Evolutionary conservation across 345 rosid species (phyloP).

Genomic region (Crucihimalaya himalaica): DNA sequence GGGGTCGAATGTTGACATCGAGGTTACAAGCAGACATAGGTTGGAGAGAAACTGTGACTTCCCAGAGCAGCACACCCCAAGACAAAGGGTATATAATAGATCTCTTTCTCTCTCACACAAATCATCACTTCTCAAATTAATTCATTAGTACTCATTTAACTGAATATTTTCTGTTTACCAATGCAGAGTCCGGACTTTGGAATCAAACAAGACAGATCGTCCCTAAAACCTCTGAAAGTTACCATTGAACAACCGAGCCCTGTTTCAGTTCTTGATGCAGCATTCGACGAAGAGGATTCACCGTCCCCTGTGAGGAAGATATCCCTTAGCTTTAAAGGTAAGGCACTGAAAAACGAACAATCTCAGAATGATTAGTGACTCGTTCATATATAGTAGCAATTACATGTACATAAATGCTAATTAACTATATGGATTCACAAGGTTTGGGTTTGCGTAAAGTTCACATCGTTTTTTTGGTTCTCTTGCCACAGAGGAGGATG

Average conservation of each 20-base stretch:
- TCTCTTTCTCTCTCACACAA: slow-evolving; percentile 4
- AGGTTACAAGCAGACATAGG: slow-evolving; percentile 62
- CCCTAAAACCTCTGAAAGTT: slow-evolving; percentile 39
- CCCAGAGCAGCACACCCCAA: slow-evolving; percentile 41
- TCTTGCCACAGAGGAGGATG: slow-evolving; percentile 54
- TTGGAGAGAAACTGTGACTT: slow-evolving; percentile 41
- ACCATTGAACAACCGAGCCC: slow-evolving; percentile 89
- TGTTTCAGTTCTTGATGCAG: slow-evolving; percentile 82
- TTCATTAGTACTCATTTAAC: slow-evolving; percentile 18
- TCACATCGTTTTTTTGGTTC: slow-evolving; percentile 11
- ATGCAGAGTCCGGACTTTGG: slow-evolving; percentile 54
- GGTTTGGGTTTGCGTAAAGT: slow-evolving; percentile 10
- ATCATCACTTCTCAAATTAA: slow-evolving; percentile 21
- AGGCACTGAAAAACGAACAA: slow-evolving; percentile 25
- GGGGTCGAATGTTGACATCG: slow-evolving; percentile 53
- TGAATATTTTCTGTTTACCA: slow-evolving; percentile 28
- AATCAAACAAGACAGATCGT: slow-evolving; percentile 39
- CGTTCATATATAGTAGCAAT: neutral
- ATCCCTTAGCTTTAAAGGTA: slow-evolving; percentile 65
- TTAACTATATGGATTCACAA: slow-evolving; percentile 3
- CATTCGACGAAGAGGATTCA: slow-evolving; percentile 70
- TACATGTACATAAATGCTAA: neutral
- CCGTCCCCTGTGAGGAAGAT: slow-evolving; percentile 82
- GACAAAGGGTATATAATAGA: slow-evolving; percentile 45
- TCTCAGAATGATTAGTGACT: neutral